phyloP scores from a whole-genome alignment of 1,139 yeast species.

The Suhomyces atakaporum region DNA sequence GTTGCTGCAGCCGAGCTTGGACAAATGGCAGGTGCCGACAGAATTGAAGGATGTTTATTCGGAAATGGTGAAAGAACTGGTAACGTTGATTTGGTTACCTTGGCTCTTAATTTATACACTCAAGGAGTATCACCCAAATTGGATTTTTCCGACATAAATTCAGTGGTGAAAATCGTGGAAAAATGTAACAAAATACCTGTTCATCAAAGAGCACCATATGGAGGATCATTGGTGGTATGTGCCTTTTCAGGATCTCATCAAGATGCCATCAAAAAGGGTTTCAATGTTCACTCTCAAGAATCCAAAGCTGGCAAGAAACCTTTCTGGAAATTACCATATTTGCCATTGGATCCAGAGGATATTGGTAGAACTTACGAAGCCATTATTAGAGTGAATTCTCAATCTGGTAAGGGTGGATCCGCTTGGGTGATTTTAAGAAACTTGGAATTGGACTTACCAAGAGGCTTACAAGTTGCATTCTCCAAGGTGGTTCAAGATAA shows the following conservation, averaged over 20 bases:
- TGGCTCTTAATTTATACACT: constrained; percentile 90
- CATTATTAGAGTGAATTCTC: constrained; percentile 95
- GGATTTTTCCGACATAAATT: constrained; percentile 82
- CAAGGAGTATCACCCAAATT: constrained; percentile 87
- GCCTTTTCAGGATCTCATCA: constrained; percentile 98
- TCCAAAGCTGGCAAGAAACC: constrained; percentile 34
- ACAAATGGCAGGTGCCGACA: constrained; percentile 92
- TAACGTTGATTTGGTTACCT: constrained; percentile 90
- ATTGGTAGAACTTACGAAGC: constrained; percentile 97
- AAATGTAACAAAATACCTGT: constrained; percentile 94
- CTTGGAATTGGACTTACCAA: constrained; percentile 88
- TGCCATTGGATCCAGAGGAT: constrained; percentile 95
- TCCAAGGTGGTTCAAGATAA: constrained; percentile 78
- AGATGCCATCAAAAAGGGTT: constrained; percentile 97
- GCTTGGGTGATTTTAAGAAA: constrained; percentile 93
- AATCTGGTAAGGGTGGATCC: constrained; percentile 98
- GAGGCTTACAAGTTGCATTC: constrained; percentile 87
- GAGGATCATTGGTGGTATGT: constrained; percentile 94
- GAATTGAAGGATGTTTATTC: constrained; percentile 96
- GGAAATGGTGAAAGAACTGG: constrained; percentile 99
- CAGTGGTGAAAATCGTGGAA: constrained; percentile 84
- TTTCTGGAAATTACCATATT: constrained; percentile 85
- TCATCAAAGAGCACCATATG: constrained; percentile 92
- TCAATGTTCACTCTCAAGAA: constrained; percentile 55
- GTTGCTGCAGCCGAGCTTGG: constrained; percentile 98